Percentiles rank a stretch among this genome's conserved stretches.
Conservation (phyloP, 2,329 filamentous ascomycete species). For the Ceratocystiopsis sp. region DNA sequence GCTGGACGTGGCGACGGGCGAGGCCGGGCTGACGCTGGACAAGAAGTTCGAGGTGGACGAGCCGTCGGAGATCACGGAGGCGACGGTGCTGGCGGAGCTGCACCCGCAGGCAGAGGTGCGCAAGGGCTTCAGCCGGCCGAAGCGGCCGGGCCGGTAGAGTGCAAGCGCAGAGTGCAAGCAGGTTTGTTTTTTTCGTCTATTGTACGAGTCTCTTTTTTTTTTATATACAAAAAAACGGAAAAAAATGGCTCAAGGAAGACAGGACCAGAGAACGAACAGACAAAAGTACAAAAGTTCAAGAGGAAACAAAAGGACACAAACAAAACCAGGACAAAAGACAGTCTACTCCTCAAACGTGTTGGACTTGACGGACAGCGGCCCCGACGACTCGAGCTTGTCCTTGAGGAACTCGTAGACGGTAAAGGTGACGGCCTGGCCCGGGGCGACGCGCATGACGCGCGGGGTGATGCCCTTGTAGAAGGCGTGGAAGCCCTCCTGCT, state of each 20-base stretch:
- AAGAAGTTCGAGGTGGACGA: conserved; percentile 56
- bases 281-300: conserved; percentile 1
- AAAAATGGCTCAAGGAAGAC: background rate
- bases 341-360: conserved; percentile 50
- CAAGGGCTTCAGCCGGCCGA: conserved; percentile 58
- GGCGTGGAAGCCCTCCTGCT: conserved; percentile 82
- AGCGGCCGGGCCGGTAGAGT: conserved; percentile 50
- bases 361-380: conserved; percentile 38
- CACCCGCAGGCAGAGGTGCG: conserved; percentile 49
- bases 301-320: background rate
- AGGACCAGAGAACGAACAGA: background rate
- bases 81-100: conserved; percentile 47
- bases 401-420: conserved; percentile 67
- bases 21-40: conserved; percentile 47
- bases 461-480: conserved; percentile 99
- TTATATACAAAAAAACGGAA: background rate
- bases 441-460: conserved; percentile 90
- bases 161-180: too few relatives aligned
- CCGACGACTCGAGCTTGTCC: conserved; percentile 52
- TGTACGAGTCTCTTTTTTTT: background rate
- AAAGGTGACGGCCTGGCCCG: conserved; percentile 69
- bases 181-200: background rate
- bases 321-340: background rate
- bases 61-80: conserved; percentile 52
- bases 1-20: conserved; percentile 44